Conservation (phyloP, 805 yeast genomes). For the Kodamaea lidongshanica region DNA sequence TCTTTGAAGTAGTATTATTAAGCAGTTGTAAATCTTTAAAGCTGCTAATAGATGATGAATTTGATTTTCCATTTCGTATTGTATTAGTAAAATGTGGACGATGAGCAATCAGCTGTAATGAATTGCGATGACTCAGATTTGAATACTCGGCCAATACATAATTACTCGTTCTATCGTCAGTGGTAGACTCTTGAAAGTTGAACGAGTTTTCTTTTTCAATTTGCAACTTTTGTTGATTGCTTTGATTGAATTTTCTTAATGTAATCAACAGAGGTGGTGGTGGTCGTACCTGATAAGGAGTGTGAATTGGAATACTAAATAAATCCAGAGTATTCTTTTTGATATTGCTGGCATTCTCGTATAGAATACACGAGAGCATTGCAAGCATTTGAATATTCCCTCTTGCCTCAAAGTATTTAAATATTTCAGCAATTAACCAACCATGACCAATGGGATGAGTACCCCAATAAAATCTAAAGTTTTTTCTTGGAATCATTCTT, state of each 20-base stretch:
- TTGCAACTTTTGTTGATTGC: constrained; percentile 3
- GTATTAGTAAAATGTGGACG: constrained; percentile 4
- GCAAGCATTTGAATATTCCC: constrained; percentile 86
- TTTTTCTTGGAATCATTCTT: constrained; percentile 9
- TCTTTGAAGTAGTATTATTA: constrained; percentile 11
- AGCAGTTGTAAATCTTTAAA: constrained; percentile 9
- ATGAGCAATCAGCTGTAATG: constrained; percentile 9
- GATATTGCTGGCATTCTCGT: constrained; percentile 32
- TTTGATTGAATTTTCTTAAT: constrained; percentile 10
- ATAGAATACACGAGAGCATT: constrained; percentile 70
- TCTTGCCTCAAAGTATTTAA: constrained; percentile 55
- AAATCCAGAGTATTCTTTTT: constrained; percentile 14
- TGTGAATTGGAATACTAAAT: constrained; percentile 39
- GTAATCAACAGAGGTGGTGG: constrained; percentile 21
- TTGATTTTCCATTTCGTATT: constrained; percentile 15
- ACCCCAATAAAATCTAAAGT: constrained; percentile 60
- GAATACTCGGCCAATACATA: constrained; percentile 4
- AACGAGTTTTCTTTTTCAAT: not conserved
- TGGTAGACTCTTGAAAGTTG: not conserved
- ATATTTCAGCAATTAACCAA: constrained; percentile 58
- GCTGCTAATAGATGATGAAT: constrained; percentile 15
- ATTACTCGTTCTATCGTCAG: not conserved
- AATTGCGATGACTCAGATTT: constrained; percentile 7
- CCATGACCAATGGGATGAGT: constrained; percentile 68
- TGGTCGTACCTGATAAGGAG: constrained; percentile 37